phyloP scores from a whole-genome alignment of 495 filamentous ascomycete genomes.

The Elasticomyces elasticus region DNA sequence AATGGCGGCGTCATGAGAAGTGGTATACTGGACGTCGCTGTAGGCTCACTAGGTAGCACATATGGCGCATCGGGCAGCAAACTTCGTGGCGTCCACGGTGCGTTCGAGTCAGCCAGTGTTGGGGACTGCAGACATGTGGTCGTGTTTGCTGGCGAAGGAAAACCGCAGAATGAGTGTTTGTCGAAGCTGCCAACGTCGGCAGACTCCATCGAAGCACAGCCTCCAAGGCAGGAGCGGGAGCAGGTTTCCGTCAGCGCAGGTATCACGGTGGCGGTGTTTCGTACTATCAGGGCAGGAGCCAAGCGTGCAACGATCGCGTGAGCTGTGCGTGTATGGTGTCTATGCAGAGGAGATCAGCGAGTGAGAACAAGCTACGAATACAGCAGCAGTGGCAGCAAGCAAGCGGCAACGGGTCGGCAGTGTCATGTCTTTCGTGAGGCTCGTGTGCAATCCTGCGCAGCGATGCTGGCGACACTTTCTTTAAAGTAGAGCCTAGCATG shows the following conservation, averaged over 20 bases:
- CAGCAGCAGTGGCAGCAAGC: no score
- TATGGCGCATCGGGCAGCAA: slow-evolving; percentile 1
- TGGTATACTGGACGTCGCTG: not conserved
- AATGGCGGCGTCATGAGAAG: not conserved
- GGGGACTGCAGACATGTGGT: not conserved
- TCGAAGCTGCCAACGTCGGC: not conserved
- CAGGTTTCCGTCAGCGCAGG: not conserved
- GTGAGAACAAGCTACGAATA: no score
- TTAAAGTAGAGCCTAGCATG: no score
- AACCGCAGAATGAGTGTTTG: not conserved
- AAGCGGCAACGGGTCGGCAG: no score
- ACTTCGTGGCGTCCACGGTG: slow-evolving; percentile 3
- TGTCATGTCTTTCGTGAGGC: no score
- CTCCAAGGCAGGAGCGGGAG: not conserved
- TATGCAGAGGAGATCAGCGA: no score
- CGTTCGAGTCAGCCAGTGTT: not conserved
- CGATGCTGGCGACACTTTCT: not conserved
- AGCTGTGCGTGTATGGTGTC: no score
- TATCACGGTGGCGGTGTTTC: not conserved
- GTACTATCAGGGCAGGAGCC: no score
- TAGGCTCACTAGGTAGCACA: not conserved
- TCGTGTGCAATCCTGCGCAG: no score
- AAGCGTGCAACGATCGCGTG: no score
- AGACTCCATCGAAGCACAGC: not conserved
- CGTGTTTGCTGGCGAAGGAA: slow-evolving; percentile 8